Evolutionary conservation across 108 stramenopile genomes (phyloP), one percentile per base, ranked within the genome.

Genomic region (Skeletonema potamos): DNA sequence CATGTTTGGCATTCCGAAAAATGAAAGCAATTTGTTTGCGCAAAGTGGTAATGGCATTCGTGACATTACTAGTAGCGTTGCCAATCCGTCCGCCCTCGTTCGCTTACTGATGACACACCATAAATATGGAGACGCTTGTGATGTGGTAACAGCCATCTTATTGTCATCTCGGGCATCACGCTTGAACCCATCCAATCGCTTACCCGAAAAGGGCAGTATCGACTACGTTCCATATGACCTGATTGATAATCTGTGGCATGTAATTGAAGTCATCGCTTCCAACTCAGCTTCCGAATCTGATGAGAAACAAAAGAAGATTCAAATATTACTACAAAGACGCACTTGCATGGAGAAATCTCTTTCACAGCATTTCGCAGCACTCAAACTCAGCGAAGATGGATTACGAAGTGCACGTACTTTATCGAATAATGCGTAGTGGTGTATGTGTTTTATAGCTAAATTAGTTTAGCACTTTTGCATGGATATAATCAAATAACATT

Each of bases 121-220:
- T 18, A 66, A 84, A 74, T 86, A 88, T 60, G 58, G 56, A 6
- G 89, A 90, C 33, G 89, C 94, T 26, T 92, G 89, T 58, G 64
- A 77, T 33, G 71, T 91, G 0, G 89, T 91, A 5, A 60, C 79
- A 18, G 48, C 73, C 2, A 62, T n/a, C n/a, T n/a, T 82, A 17
- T 72, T 92, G 3, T 62, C 65, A 33, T 79, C 37, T 44, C 43
- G 5, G 77, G 59, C 17, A 27, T 28, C 20, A 39, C 29, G 27
- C 26, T 51, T 22, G 78, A 68, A 58, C 5, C 66, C 86, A 58
- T 61, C 78, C 4, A 79, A 77, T 27, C 79, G 88, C 8, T 61
- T 95, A 10, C 92, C 94, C 3, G 90, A 92, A 41, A 89, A 90
- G 60, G 94, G 94, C 3, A 72, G 83, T 34, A 84, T 95, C 28